A percentile compares a stretch with the other conserved stretches of the same genome.
phyloP scores from a whole-genome alignment of 2,329 filamentous ascomycete species.

The Paraconiothyrium sp. region DNA sequence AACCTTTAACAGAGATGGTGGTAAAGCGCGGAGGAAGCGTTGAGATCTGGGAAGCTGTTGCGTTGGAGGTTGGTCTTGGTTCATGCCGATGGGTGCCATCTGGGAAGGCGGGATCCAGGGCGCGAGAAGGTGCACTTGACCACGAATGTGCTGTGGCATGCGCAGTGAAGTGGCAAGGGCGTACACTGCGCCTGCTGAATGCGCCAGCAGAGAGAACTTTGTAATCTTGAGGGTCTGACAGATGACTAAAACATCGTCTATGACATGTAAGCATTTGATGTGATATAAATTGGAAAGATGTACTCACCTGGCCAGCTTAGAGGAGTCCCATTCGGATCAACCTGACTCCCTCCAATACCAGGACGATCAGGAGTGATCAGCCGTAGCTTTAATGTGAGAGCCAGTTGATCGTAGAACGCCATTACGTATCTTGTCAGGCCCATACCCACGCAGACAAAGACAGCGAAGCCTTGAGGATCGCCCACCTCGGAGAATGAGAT shows the following conservation, averaged over 20 bases:
- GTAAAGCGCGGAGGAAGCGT: constrained; percentile 86
- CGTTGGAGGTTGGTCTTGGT: constrained; percentile 77
- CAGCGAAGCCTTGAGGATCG: constrained; percentile 87
- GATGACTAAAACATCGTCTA: constrained; percentile 88
- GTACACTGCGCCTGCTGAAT: constrained; percentile 98
- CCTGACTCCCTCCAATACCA: constrained; percentile 90
- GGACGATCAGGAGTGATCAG: constrained; percentile 94
- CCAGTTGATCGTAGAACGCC: constrained; percentile 96
- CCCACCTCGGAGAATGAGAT: constrained; percentile 98
- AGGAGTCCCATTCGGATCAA: constrained; percentile 85
- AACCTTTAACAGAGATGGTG: constrained; percentile 89
- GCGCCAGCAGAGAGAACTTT: constrained; percentile 94
- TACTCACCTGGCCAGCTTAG: constrained; percentile 88
- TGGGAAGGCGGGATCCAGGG: constrained; percentile 92
- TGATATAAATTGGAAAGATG: constrained; percentile 48
- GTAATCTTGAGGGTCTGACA: constrained; percentile 91
- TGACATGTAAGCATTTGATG: constrained; percentile 32
- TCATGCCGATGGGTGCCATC: constrained; percentile 63
- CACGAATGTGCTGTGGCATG: constrained; percentile 95
- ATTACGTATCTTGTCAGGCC: constrained; percentile 94
- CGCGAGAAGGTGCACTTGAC: constrained; percentile 90
- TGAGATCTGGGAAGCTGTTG: constrained; percentile 92
- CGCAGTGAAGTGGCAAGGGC: constrained; percentile 92
- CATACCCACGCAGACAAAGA: constrained; percentile 98
- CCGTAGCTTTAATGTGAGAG: constrained; percentile 84